Base-by-base conservation (phyloP, 768 basidiomycete genomes). In the Boletus sp. region DNA sequence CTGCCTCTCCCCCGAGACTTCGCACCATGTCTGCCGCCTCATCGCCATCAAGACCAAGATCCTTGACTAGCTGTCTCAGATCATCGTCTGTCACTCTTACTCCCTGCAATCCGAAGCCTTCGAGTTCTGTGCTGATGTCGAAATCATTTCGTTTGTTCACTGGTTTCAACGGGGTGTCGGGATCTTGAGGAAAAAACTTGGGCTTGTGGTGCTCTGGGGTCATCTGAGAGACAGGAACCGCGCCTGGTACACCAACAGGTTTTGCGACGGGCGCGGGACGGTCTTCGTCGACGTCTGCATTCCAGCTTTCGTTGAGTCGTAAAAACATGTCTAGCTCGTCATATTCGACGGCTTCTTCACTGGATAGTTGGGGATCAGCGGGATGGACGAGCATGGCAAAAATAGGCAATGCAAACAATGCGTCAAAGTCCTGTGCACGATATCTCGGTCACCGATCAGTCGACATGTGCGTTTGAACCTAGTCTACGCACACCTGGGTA, bases 291-390 rank as follows among this genome's bases (percentile, higher is more conserved):
- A 81, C 70, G 7, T 67, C 70, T 3, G 73, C 73, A 51, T 87
- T 74, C 79, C 84, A 93, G 14, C 74, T 72, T 61, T 93, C 91
- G 7, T 87, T 85, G 21, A 85, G 77, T 14, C 87, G 82, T 32
- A 93, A 74, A 72, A 90, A 93, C 1, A 62, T 71, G 30, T 84
- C 82, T 23, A 93, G 82, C 58, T 89, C 87, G 55, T 75, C 81
- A 63, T 79, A 83, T 71, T 93, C 91, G 32, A 92, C 91, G 8
- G 92, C 90, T 62, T 89, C 88, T 74, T 93, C 92, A 58, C 90
- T 92, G 57, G 33, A 25, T 42, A 43, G 37, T n/a, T 41, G 38
- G 51, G 60, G 40, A 39, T 50, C 46, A 55, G 59, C 44, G 34
- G 25, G 46, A 30, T 50, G 39, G 50, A 46, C 39, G 14, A 5